Conservation (phyloP, 2,329 filamentous ascomycete species). For the Oidium heveae region DNA sequence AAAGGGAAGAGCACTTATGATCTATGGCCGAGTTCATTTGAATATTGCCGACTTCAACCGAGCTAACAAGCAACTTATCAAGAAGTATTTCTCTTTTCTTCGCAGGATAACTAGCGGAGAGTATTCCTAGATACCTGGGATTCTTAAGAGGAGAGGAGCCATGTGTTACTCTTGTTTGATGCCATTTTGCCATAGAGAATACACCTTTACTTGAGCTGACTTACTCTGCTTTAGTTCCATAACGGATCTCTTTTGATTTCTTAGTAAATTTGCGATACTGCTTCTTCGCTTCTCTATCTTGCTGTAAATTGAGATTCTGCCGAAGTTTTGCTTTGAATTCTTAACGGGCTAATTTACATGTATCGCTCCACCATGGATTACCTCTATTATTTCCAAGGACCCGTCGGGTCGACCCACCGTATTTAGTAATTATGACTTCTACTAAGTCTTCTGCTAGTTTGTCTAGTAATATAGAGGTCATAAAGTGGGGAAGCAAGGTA, state of each 20-base stretch:
- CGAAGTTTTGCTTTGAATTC: not conserved
- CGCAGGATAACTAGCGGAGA: not conserved
- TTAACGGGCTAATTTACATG: not conserved
- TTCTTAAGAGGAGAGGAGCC: not conserved
- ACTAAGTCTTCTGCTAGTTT: not conserved
- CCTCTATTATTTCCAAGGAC: not conserved
- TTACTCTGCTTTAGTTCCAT: not conserved
- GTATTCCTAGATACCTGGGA: not conserved
- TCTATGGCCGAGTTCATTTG: not conserved
- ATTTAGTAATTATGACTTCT: not conserved
- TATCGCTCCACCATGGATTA: not conserved
- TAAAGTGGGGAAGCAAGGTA: not conserved
- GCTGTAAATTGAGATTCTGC: not conserved
- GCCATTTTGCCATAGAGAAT: not conserved
- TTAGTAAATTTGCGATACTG: not conserved
- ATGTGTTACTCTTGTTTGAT: not conserved
- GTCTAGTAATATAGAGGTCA: not conserved
- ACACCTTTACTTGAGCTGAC: not conserved
- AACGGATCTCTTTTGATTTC: not conserved
- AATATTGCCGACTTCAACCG: not conserved
- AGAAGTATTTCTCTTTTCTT: not conserved
- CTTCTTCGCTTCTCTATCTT: not conserved
- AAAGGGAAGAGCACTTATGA: not conserved
- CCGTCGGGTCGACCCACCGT: not conserved
- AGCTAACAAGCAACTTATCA: not conserved